A percentile compares a stretch with the other conserved stretches of the same genome.
phyloP scores from a whole-genome alignment of 31 red algal genomes.

The Odonthalia washingtoniensis region DNA sequence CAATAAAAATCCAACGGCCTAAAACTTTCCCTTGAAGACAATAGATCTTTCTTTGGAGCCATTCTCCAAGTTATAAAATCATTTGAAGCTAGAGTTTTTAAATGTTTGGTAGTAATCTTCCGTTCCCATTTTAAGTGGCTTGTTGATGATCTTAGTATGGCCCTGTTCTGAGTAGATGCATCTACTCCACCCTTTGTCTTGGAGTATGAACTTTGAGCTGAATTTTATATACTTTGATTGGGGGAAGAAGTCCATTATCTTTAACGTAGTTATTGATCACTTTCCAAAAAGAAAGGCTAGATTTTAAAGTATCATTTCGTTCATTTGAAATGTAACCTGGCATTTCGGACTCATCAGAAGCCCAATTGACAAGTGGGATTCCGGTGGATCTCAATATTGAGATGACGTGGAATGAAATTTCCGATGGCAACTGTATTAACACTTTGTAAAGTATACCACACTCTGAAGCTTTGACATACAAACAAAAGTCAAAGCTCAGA shows the following conservation, averaged over 20 bases:
- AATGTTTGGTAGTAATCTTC: not conserved
- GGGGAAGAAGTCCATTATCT: not conserved
- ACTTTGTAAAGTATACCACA: too few relatives aligned
- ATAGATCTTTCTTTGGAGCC: not conserved
- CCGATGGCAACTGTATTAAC: too few relatives aligned
- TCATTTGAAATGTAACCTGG: too few relatives aligned
- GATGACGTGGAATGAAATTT: too few relatives aligned
- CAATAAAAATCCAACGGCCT: too few relatives aligned
- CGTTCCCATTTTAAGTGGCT: not conserved
- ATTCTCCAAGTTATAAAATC: slow-evolving; percentile 5
- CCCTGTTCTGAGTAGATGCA: not conserved
- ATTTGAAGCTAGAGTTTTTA: not conserved
- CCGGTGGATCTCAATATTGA: too few relatives aligned
- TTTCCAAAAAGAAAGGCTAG: not conserved
- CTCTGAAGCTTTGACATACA: too few relatives aligned
- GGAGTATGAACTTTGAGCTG: not conserved
- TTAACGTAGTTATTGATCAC: not conserved
- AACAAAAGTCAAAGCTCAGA: too few relatives aligned
- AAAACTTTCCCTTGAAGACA: not conserved
- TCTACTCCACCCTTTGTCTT: slow-evolving; percentile 9
- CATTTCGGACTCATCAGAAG: too few relatives aligned
- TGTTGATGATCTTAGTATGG: not conserved
- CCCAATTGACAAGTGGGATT: too few relatives aligned
- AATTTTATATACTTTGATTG: slow-evolving; percentile 1
- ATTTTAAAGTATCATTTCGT: not conserved